These are phyloP conservation scores for Multifurca ochricompacta DNA, from an alignment of 768 basidiomycete species.

Conservation along the genomic window DNA sequence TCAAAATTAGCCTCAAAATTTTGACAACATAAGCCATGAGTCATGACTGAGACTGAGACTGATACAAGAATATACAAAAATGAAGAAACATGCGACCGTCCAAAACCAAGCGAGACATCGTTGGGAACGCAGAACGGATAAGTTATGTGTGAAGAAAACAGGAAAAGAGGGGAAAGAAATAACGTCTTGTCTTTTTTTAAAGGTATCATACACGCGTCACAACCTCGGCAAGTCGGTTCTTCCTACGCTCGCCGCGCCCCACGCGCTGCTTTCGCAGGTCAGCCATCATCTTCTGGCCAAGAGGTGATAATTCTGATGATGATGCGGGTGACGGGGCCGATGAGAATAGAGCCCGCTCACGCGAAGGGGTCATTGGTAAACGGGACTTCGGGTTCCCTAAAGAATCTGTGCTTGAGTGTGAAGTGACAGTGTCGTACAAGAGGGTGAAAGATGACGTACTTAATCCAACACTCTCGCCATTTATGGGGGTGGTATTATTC, in stretches of 20 bases:
- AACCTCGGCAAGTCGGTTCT: constrained; percentile 3
- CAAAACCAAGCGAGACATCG: background rate
- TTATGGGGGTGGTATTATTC: constrained; percentile 3
- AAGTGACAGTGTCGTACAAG: background rate
- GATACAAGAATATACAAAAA: background rate
- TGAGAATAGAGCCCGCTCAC: constrained; percentile 34
- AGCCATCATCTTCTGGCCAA: constrained; percentile 60
- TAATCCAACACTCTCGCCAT: background rate
- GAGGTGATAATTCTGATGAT: constrained; percentile 67
- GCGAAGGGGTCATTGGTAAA: constrained; percentile 38
- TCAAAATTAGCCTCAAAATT: too few relatives aligned
- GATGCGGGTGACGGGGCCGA: constrained; percentile 52
- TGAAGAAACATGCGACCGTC: constrained; percentile 1
- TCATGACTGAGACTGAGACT: too few relatives aligned
- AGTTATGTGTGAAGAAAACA: constrained; percentile 12
- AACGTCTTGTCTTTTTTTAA: background rate
- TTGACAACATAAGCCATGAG: too few relatives aligned
- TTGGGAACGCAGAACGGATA: constrained; percentile 8
- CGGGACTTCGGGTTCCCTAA: constrained; percentile 1
- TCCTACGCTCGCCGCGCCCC: constrained; percentile 17
- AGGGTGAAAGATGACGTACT: background rate
- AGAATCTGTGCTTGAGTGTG: background rate
- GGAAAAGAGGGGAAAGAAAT: background rate
- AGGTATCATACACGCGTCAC: background rate
- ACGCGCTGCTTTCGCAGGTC: constrained; percentile 41